Base-by-base conservation (phyloP, 1,284 basidiomycete species). In the Porodaedalea pini region DNA sequence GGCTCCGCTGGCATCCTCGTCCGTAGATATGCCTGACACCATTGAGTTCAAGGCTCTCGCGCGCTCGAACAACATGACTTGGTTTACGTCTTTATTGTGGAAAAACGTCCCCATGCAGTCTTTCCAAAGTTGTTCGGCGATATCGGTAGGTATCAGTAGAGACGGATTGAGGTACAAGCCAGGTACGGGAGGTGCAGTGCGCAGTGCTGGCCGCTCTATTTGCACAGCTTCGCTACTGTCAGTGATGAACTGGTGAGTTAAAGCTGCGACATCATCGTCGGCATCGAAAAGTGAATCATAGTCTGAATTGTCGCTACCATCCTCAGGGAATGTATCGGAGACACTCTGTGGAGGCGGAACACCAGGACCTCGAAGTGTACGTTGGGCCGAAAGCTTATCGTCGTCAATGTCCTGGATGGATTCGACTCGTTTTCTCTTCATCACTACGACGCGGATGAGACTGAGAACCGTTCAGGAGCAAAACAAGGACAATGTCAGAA, bases 21-120 rank as follows among this genome's bases (percentile, higher is more conserved):
- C 27, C 17, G 34, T 29, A 25, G 27, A 7, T 31, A 17, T 50
- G 13, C 40, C 31, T 25, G 56, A 51, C 57, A 62, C 53, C 34
- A 19, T 43, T n/a, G n/a, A n/a, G n/a, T n/a, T n/a, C n/a, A n/a
- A n/a, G 25, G 44, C 58, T 54, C 21, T 36, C 65, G 69, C 72
- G 41, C 82, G 78, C 51, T 82, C 84, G 64, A 92, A 92, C 11
- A 91, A 77, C 90, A 91, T 91, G 56, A 88, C 77, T 67, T 90
- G 88, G 65, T 90, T 88, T 43, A 79, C 73, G 43, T 72, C 65
- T 11, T 71, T 71, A 21, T 68, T 67, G 4, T 67, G 66, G 66
- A 90, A 90, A 67, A 86, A 90, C 4, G 75, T 75, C 4, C 70
- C 67, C 67, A 82, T 74, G 69, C 86, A 87, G 54, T 78, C 78